Conservation (phyloP, 2,329 filamentous ascomycete species). For the Colletotrichum camelliae region DNA sequence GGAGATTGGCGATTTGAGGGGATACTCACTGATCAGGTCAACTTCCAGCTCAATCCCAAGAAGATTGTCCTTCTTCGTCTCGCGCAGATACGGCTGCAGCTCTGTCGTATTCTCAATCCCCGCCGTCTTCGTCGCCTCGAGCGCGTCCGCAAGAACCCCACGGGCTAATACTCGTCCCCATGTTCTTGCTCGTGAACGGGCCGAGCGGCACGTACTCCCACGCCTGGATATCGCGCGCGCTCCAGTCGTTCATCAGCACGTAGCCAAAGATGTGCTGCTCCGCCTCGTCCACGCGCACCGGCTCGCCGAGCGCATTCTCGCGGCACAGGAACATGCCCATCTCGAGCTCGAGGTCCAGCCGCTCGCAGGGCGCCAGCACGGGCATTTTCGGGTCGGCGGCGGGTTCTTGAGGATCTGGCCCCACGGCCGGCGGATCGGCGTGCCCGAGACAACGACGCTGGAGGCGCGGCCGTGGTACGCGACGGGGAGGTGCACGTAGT, state of each 20-base stretch:
- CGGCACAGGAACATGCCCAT: constrained; percentile 76
- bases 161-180: constrained; percentile 64
- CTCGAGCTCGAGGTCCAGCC: constrained; percentile 80
- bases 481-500: constrained; percentile 81
- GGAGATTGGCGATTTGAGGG: no score
- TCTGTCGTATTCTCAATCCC: constrained; percentile 37
- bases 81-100: constrained; percentile 55
- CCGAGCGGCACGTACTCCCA: constrained; percentile 68
- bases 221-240: constrained; percentile 64
- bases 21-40: constrained; percentile 41
- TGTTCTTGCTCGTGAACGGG: constrained; percentile 67
- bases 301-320: constrained; percentile 69
- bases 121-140: constrained; percentile 37
- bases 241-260: constrained; percentile 70
- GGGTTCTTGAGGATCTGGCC: constrained; percentile 69
- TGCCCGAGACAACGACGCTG: constrained; percentile 77
- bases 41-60: constrained; percentile 44
- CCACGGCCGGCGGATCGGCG: constrained; percentile 72
- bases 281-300: constrained; percentile 70
- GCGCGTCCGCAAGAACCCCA: constrained; percentile 67
- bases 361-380: constrained; percentile 63
- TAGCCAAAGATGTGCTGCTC: constrained; percentile 76
- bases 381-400: constrained; percentile 56
- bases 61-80: constrained; percentile 51
- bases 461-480: constrained; percentile 83